These are phyloP conservation scores for Zygotorulaspora florentina DNA, from an alignment of 805 yeast species.

Conservation along the genomic window DNA sequence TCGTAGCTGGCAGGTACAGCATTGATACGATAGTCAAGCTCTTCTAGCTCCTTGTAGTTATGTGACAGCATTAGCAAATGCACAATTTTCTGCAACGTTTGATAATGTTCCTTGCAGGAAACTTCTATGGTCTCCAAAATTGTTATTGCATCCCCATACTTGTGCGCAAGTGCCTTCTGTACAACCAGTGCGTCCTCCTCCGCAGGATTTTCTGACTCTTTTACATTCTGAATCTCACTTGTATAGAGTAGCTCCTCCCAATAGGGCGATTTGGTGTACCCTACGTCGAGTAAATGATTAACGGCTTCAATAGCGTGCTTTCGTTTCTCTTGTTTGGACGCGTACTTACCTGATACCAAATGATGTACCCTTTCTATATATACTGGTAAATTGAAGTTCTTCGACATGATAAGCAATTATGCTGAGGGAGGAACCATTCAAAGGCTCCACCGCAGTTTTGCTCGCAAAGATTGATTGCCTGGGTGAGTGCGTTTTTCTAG, in stretches of 20 bases:
- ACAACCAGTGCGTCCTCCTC: slow-evolving; percentile 1
- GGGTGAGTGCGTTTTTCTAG: background rate
- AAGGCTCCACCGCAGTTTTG: no score
- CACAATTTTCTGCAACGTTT: slow-evolving; percentile 18
- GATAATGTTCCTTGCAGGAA: slow-evolving; percentile 8
- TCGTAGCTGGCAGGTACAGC: slow-evolving; percentile 2
- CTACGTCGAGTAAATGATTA: slow-evolving; percentile 12
- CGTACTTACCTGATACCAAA: slow-evolving; percentile 8
- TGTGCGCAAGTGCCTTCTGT: slow-evolving; percentile 20
- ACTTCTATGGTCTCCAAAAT: slow-evolving; percentile 17
- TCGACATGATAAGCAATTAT: slow-evolving; percentile 2
- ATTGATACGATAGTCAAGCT: slow-evolving; percentile 22
- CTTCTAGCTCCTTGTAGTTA: slow-evolving; percentile 24
- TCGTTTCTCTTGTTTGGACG: slow-evolving; percentile 9
- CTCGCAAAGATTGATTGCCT: background rate
- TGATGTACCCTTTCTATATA: slow-evolving; percentile 19
- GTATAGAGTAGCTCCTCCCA: slow-evolving; percentile 10
- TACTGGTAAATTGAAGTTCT: slow-evolving; percentile 12
- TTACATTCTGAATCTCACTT: slow-evolving; percentile 8
- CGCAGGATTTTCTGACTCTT: slow-evolving; percentile 1
- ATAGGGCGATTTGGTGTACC: slow-evolving; percentile 16
- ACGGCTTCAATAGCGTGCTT: slow-evolving; percentile 15
- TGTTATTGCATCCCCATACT: slow-evolving; percentile 23
- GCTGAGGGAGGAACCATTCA: background rate
- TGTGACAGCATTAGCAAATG: slow-evolving; percentile 17